A percentile compares a stretch with the other conserved stretches of the same genome.
These are phyloP conservation scores for Tranzscheliella williamsii DNA, from an alignment of 1,284 basidiomycete genomes.

Conservation along the genomic window DNA sequence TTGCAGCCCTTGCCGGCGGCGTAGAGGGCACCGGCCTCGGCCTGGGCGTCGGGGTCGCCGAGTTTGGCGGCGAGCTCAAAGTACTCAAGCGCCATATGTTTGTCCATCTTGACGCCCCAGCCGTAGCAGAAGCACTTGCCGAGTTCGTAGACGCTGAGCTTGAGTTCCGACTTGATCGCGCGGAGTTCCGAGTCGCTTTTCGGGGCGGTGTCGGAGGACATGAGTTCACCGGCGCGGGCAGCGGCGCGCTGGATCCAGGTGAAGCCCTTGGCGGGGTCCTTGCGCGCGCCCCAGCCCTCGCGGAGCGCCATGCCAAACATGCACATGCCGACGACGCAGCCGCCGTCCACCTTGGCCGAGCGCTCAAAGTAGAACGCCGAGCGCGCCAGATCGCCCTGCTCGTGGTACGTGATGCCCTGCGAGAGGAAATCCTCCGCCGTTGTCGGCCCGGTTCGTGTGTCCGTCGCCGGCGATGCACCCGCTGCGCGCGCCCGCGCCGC, in stretches of 20 bases:
- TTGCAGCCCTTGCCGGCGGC: conserved; percentile 80
- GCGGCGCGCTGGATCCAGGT: conserved; percentile 81
- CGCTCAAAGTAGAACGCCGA: conserved; percentile 79
- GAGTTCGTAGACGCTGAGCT: conserved; percentile 86
- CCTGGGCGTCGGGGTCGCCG: conserved; percentile 83
- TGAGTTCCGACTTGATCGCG: conserved; percentile 71
- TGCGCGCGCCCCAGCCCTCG: conserved; percentile 83
- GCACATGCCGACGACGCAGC: conserved; percentile 84
- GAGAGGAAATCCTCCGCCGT: conserved; percentile 50
- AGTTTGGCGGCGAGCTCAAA: conserved; percentile 80
- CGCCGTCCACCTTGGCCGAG: conserved; percentile 74
- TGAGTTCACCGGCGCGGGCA: conserved; percentile 75
- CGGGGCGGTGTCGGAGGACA: conserved; percentile 66
- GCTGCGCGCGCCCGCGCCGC: neutral
- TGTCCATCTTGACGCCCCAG: conserved; percentile 83
- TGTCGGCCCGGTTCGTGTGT: conserved; percentile 37
- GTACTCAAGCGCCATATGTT: conserved; percentile 69
- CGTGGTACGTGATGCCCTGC: conserved; percentile 76
- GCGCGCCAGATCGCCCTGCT: conserved; percentile 73
- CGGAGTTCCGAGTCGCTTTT: conserved; percentile 61
- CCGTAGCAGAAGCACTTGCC: conserved; percentile 89
- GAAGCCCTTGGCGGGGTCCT: conserved; percentile 71
- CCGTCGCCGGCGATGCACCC: conserved; percentile 22
- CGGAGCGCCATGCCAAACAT: conserved; percentile 87
- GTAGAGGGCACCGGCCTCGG: conserved; percentile 75